phyloP scores from a whole-genome alignment of 192 early-diverging fungal species.

The Thamnidium elegans region DNA sequence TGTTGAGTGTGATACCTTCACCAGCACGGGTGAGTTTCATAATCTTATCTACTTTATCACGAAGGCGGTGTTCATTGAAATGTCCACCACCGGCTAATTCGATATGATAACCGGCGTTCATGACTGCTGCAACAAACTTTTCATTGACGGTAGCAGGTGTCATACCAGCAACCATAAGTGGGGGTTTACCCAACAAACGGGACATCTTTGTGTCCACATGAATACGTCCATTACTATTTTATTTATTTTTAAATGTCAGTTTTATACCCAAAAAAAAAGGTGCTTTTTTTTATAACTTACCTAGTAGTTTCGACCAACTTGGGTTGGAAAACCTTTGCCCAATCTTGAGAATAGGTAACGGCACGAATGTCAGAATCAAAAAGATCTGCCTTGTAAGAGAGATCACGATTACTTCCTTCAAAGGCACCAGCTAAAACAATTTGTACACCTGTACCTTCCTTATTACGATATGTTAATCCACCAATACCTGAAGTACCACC shows the following conservation, averaged over 20 bases:
- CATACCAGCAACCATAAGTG: conserved; percentile 96
- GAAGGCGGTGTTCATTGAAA: conserved; percentile 68
- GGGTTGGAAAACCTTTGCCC: conserved; percentile 83
- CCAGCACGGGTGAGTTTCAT: conserved; percentile 70
- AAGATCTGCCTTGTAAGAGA: conserved; percentile 72
- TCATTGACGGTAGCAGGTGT: conserved; percentile 82
- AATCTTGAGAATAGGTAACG: conserved; percentile 80
- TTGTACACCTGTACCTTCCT: conserved; percentile 79
- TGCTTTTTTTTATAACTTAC: conserved; percentile 18
- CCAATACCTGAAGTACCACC: conserved; percentile 85
- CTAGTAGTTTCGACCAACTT: conserved; percentile 67
- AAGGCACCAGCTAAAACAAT: conserved; percentile 67
- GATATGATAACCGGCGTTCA: conserved; percentile 87
- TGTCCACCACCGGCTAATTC: conserved; percentile 93
- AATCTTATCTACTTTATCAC: conserved; percentile 69
- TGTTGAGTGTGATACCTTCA: conserved; percentile 88
- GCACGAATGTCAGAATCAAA: conserved; percentile 75
- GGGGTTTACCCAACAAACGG: conserved; percentile 80
- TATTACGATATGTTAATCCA: conserved; percentile 76
- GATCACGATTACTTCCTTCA: conserved; percentile 57
- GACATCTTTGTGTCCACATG: conserved; percentile 88
- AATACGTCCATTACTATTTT: conserved; percentile 54
- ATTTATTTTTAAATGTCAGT: conserved; percentile 12
- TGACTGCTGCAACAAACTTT: conserved; percentile 77
- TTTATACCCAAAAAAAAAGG: no score